Conservation (phyloP, 257 asterid genomes). For the Scutellaria galericulata region DNA sequence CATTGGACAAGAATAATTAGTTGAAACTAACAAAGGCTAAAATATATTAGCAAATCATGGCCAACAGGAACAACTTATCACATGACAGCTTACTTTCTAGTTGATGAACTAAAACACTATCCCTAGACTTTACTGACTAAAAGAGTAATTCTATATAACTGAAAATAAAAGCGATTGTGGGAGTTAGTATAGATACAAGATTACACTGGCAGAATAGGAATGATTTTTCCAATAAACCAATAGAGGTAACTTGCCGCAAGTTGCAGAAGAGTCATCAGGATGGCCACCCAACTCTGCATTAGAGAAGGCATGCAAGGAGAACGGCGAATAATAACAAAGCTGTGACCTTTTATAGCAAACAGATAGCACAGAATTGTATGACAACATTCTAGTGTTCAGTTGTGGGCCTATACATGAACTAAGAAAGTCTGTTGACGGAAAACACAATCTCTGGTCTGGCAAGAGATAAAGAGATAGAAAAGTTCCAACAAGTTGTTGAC, state of each 20-base stretch:
- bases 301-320: too few species aligned
- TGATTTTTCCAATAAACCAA: neutral
- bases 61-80: conserved; percentile 13
- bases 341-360: too few species aligned
- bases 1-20: neutral
- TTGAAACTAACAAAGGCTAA: conserved; percentile 18
- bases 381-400: too few species aligned
- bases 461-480: too few species aligned
- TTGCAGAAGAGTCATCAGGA: neutral
- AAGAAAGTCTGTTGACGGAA: too few species aligned
- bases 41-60: conserved; percentile 2
- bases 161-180: neutral
- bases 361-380: too few species aligned
- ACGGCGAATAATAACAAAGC: too few species aligned
- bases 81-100: conserved; percentile 11
- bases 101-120: conserved; percentile 1
- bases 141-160: neutral
- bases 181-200: neutral
- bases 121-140: neutral
- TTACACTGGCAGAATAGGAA: neutral
- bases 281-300: too few species aligned
- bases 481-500: too few species aligned
- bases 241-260: neutral
- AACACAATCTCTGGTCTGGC: too few species aligned
- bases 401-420: too few species aligned